These are phyloP conservation scores for Eutrema salsugineum DNA, from an alignment of 441 rosid genomes.

Conservation along the genomic window DNA sequence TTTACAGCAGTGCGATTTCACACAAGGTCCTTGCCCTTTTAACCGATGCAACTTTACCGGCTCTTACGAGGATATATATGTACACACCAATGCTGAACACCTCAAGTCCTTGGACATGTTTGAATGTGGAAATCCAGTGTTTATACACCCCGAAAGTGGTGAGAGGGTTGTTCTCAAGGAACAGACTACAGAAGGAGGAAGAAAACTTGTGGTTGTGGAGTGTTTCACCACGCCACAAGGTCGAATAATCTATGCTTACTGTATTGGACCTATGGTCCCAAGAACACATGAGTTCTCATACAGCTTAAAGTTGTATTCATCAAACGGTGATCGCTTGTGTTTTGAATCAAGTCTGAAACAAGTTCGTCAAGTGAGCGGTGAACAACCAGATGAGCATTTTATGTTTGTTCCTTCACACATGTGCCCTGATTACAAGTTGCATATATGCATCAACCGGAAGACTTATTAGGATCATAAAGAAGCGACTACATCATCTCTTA, in stretches of 20 bases:
- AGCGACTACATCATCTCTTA: neutral
- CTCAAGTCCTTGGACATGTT: neutral
- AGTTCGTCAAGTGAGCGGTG: neutral
- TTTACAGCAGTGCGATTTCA: neutral
- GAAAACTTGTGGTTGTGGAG: neutral
- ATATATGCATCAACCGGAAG: neutral
- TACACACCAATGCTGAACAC: neutral
- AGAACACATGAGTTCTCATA: neutral
- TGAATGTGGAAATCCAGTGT: neutral
- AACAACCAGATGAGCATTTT: neutral
- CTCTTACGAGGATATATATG: neutral
- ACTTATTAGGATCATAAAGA: neutral
- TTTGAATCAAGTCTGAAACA: neutral
- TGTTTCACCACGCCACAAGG: neutral
- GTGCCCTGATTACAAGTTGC: neutral
- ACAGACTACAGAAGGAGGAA: neutral
- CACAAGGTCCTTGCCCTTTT: neutral
- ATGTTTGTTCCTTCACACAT: neutral
- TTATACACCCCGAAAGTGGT: neutral
- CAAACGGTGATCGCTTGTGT: neutral
- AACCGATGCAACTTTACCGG: neutral
- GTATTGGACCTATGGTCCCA: neutral
- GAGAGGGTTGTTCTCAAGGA: neutral
- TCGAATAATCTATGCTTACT: neutral
- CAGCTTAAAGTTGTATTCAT: neutral